These are phyloP conservation scores for Astrocystis sublimbata DNA, from an alignment of 495 filamentous ascomycete species.

Conservation along the genomic window DNA sequence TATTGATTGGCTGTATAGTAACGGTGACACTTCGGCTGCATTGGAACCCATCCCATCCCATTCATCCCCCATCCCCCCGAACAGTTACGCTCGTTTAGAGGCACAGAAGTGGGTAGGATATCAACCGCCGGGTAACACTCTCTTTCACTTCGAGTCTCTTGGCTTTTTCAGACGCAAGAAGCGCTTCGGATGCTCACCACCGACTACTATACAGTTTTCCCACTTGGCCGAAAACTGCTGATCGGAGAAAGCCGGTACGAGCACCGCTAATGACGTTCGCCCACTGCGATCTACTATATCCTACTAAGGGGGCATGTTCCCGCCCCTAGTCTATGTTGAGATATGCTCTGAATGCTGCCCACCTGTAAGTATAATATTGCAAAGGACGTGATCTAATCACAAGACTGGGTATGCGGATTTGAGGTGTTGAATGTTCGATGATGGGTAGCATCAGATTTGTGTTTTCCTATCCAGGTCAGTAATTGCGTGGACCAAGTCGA, in stretches of 20 bases:
- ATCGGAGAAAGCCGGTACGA: conserved; percentile 13
- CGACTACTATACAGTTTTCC: conserved; percentile 7
- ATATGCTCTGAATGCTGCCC: neutral
- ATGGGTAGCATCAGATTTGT: conserved; percentile 26
- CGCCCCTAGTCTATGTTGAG: neutral
- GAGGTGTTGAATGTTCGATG: neutral
- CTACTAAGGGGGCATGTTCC: no score
- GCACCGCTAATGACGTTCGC: neutral
- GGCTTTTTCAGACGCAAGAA: conserved; percentile 9
- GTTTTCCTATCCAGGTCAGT: conserved; percentile 34
- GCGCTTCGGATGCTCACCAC: conserved; percentile 16
- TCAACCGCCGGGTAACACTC: conserved; percentile 11
- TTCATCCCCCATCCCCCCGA: no score
- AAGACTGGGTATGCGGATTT: neutral
- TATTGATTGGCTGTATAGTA: conserved; percentile 17
- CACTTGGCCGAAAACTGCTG: conserved; percentile 1
- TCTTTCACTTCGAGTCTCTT: neutral
- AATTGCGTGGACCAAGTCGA: conserved; percentile 1
- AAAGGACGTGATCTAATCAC: conserved; percentile 1
- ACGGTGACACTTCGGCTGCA: conserved; percentile 19
- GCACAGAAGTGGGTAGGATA: neutral
- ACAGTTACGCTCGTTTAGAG: neutral
- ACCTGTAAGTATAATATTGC: conserved; percentile 1
- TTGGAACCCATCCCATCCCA: conserved; percentile 8
- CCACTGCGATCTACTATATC: neutral